Evolutionary conservation across 169 alveolate genomes (phyloP).

Genomic region (Eimeria necatrix): DNA sequence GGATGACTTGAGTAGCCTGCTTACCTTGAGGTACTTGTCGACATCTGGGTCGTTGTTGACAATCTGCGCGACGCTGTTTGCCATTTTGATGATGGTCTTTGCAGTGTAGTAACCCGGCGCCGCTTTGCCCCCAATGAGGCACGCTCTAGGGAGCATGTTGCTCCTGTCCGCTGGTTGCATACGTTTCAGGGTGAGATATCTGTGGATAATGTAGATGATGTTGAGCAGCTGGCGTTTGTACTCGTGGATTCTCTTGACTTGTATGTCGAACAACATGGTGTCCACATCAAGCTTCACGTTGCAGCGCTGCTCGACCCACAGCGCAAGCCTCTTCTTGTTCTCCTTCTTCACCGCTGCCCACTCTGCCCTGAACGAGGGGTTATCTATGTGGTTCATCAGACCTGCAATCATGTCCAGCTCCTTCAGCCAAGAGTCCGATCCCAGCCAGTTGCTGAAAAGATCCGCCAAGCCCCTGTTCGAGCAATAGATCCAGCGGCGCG

Average conservation of each 20-base stretch:
- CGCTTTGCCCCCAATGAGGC: conserved; percentile 97
- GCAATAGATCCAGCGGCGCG: conserved; percentile 96
- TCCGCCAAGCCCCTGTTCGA: conserved; percentile 93
- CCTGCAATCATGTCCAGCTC: conserved; percentile 89
- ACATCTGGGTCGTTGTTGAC: conserved; percentile 95
- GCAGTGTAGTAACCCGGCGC: conserved; percentile 96
- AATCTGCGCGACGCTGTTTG: conserved; percentile 90
- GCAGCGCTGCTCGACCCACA: conserved; percentile 90
- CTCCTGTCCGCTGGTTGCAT: conserved; percentile 90
- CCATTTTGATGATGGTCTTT: conserved; percentile 95
- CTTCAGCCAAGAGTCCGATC: conserved; percentile 93
- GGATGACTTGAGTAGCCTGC: neutral
- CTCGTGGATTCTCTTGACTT: conserved; percentile 97
- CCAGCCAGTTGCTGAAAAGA: conserved; percentile 91
- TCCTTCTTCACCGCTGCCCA: conserved; percentile 89
- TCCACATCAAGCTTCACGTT: conserved; percentile 80
- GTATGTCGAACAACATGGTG: conserved; percentile 93
- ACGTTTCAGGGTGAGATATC: conserved; percentile 81
- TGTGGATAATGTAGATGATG: conserved; percentile 93
- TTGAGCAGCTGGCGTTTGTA: conserved; percentile 96
- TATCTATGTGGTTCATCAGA: conserved; percentile 86
- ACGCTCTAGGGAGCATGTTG: conserved; percentile 91
- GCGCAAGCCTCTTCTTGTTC: conserved; percentile 89
- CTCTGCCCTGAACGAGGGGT: conserved; percentile 88
- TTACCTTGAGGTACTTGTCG: conserved; percentile 90